phyloP scores from a whole-genome alignment of 441 rosid species.

The Viola pubescens region DNA sequence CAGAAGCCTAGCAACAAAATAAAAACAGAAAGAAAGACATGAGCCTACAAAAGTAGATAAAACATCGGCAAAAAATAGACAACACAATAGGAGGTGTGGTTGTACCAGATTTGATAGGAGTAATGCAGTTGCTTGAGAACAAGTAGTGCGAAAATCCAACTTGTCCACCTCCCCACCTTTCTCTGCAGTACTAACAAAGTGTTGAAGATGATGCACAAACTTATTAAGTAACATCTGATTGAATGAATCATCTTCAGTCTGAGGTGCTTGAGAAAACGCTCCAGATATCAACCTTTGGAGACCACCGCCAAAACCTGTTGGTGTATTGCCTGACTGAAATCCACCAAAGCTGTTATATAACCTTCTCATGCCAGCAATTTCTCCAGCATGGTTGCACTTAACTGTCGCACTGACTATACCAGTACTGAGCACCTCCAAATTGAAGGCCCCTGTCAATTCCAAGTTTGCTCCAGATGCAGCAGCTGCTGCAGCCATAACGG shows the following conservation, averaged over 20 bases:
- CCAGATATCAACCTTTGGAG: slow-evolving; percentile 87
- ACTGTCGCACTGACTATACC: slow-evolving; percentile 94
- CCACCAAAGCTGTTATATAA: slow-evolving; percentile 93
- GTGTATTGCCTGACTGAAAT: slow-evolving; percentile 49
- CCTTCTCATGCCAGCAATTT: slow-evolving; percentile 99
- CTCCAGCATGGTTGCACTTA: slow-evolving; percentile 94
- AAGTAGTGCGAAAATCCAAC: slow-evolving; percentile 75
- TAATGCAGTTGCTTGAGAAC: slow-evolving; percentile 95
- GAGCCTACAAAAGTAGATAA: background rate
- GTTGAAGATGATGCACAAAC: slow-evolving; percentile 88
- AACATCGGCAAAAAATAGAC: background rate
- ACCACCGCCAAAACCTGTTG: slow-evolving; percentile 65
- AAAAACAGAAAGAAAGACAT: slow-evolving; percentile 7
- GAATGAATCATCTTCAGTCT: slow-evolving; percentile 74
- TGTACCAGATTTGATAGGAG: slow-evolving; percentile 91
- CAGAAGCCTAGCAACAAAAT: slow-evolving; percentile 46
- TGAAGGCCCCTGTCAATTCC: slow-evolving; percentile 74
- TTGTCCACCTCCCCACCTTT: slow-evolving; percentile 88
- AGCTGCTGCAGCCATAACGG: slow-evolving; percentile 97
- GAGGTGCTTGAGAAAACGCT: slow-evolving; percentile 70
- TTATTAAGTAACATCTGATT: slow-evolving; percentile 76
- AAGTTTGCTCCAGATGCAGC: slow-evolving; percentile 96
- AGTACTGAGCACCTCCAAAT: slow-evolving; percentile 94
- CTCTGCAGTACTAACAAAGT: slow-evolving; percentile 80
- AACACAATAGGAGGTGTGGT: slow-evolving; percentile 5